Evolutionary conservation across 768 basidiomycete genomes (phyloP).

Genomic region (Gymnopilus dilepis): DNA sequence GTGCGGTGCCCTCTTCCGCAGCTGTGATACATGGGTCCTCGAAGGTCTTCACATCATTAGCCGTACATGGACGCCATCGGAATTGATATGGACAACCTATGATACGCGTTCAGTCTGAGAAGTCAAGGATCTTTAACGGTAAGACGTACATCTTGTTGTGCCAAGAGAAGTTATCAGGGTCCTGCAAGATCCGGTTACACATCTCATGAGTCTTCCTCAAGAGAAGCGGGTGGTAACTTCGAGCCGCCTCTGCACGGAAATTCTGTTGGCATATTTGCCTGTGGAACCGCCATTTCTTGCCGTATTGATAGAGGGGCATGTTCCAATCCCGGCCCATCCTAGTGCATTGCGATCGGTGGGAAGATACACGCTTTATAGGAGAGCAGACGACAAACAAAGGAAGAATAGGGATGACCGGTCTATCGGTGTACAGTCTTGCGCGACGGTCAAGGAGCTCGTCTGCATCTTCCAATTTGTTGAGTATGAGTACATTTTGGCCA

Average conservation of each 20-base stretch:
- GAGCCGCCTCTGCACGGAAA: conserved; percentile 33
- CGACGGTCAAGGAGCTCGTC: conserved; percentile 44
- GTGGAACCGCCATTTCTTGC: conserved; percentile 42
- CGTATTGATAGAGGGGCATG: conserved; percentile 37
- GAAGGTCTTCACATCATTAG: conserved; percentile 16
- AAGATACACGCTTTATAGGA: too few species aligned
- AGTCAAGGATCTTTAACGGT: neutral
- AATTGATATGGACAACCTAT: conserved; percentile 24
- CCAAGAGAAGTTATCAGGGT: conserved; percentile 23
- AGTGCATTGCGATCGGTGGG: neutral
- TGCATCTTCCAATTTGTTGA: conserved; percentile 30
- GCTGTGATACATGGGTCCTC: conserved; percentile 18
- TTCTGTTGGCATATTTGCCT: conserved; percentile 42
- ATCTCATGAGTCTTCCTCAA: conserved; percentile 17
- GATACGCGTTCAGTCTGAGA: neutral
- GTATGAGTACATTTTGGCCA: conserved; percentile 31
- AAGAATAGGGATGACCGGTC: conserved; percentile 38
- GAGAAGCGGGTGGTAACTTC: conserved; percentile 33
- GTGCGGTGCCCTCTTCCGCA: conserved; percentile 5
- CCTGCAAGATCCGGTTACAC: conserved; percentile 34
- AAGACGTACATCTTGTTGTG: conserved; percentile 24
- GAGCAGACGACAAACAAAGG: conserved; percentile 9
- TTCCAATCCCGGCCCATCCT: conserved; percentile 42
- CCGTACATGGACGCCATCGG: conserved; percentile 24
- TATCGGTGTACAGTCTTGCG: conserved; percentile 49